A percentile compares a stretch with the other conserved stretches of the same genome.
These are phyloP conservation scores for Nothophoma quercina DNA, from an alignment of 2,329 filamentous ascomycete species.

Conservation along the genomic window DNA sequence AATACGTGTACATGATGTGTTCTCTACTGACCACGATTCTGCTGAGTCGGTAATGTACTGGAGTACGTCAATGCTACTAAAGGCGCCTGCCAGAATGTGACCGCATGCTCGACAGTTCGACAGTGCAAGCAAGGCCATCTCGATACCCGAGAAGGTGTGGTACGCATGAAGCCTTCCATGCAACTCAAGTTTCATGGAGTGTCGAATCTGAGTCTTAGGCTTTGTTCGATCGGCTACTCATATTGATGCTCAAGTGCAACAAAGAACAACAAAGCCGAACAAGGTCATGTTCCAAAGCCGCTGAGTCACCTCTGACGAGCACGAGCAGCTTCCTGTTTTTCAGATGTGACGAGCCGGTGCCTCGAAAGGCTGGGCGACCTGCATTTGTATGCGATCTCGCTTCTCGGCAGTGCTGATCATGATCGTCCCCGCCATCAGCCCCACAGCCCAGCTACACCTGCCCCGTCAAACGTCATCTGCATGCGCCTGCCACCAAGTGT, in stretches of 20 bases:
- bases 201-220: not conserved
- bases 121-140: not conserved
- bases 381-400: constrained; percentile 13
- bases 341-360: not conserved
- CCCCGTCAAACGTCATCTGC: constrained; percentile 26
- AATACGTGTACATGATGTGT: not conserved
- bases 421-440: constrained; percentile 19
- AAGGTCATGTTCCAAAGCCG: not conserved
- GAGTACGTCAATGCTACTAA: not conserved
- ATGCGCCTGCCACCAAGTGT: constrained; percentile 17
- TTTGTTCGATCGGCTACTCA: not conserved
- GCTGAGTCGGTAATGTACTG: not conserved
- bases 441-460: constrained; percentile 15
- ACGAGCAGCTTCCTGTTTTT: not conserved
- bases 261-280: not conserved
- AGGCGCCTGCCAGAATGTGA: not conserved
- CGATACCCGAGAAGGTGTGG: not conserved
- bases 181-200: not conserved
- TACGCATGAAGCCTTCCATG: constrained; percentile 6
- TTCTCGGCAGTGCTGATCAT: constrained; percentile 19
- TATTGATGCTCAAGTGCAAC: not conserved
- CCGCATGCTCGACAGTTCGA: not conserved
- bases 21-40: not conserved
- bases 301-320: not conserved
- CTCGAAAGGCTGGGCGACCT: not conserved